Evolutionary conservation across 768 basidiomycete species (phyloP), one percentile per base, ranked within the genome.

Genomic region (Cystofilobasidium macerans): DNA sequence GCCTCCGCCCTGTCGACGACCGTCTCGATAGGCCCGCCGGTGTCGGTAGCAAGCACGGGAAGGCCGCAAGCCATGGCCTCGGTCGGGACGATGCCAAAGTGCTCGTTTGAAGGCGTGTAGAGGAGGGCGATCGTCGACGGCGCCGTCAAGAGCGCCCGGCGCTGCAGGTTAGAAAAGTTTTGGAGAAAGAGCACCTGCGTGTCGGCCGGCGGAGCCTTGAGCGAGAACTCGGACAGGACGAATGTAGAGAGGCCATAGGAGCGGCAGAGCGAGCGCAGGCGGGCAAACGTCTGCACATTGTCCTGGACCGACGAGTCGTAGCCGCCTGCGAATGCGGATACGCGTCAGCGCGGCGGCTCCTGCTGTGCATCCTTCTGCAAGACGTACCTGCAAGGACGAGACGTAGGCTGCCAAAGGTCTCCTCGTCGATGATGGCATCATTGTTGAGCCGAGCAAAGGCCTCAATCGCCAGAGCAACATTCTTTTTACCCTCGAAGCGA

Each of bases 401-500:
- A 14, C 89, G 83, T 28, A 87, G 72, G 11, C 77, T 73, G 13
- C 73, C 69, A 33, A 72, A 71, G 26, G 62, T 61, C 33, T 69
- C 64, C 16, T 67, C 64, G 36, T 69, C 42, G 54, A 72, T 56
- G 42, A 71, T 45, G 28, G 30, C 61, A 57, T 77, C 65, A 24
- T 72, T 69, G 43, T 70, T 54, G 35, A 89, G 74, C 16, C 77
- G 75, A 1, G 87, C 84, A 71, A 92, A 97, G 0, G 93, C 79
- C 48, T 84, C 77, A 8, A 98, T 79, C 0, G 93, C 95, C 2
- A 99, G 80, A 1, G 82, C 82, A 0, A 81, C 81, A 70, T 98
- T 94, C 78, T 99, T 99, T 80, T 98, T 98, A 72, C 81, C 83
- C 76, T 99, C 95, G 73, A 94, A 98, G 2, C 94, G 86, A 74